Conservation (phyloP, 83 land plant species). For the Picea abies region DNA sequence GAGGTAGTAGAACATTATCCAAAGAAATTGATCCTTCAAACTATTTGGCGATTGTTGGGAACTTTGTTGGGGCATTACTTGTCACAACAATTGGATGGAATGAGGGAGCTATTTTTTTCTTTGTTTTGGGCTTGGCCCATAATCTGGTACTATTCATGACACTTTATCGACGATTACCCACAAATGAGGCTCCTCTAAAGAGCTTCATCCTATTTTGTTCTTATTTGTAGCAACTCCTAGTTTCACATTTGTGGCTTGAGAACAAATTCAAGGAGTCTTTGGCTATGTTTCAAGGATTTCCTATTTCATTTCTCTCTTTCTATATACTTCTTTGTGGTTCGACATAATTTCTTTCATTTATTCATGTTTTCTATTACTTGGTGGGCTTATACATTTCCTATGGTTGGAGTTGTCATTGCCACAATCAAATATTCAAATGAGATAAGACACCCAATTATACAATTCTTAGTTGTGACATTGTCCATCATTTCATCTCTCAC, state of each 20-base stretch:
- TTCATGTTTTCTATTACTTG: slow-evolving; percentile 85
- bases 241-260: slow-evolving; percentile 91
- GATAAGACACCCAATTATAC: slow-evolving; percentile 38
- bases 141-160: slow-evolving; percentile 85
- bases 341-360: slow-evolving; percentile 65
- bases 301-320: slow-evolving; percentile 79
- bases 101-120: slow-evolving; percentile 84
- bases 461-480: slow-evolving; percentile 40
- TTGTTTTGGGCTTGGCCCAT: slow-evolving; percentile 87
- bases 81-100: slow-evolving; percentile 78
- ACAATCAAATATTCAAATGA: slow-evolving; percentile 57
- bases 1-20: slow-evolving; percentile 27
- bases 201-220: slow-evolving; percentile 93
- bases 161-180: slow-evolving; percentile 86
- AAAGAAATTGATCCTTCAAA: too few relatives aligned
- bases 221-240: slow-evolving; percentile 92
- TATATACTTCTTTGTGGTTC: slow-evolving; percentile 69
- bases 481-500: slow-evolving; percentile 42
- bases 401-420: slow-evolving; percentile 77
- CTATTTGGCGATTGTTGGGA: slow-evolving; percentile 38
- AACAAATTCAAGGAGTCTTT: slow-evolving; percentile 64
- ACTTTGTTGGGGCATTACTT: slow-evolving; percentile 79
- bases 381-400: slow-evolving; percentile 91
- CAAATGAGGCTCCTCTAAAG: slow-evolving; percentile 80
- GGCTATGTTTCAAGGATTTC: slow-evolving; percentile 59